Evolutionary conservation across 2,329 filamentous ascomycete species (phyloP).

Genomic region (Pseudocercospora crystallina): DNA sequence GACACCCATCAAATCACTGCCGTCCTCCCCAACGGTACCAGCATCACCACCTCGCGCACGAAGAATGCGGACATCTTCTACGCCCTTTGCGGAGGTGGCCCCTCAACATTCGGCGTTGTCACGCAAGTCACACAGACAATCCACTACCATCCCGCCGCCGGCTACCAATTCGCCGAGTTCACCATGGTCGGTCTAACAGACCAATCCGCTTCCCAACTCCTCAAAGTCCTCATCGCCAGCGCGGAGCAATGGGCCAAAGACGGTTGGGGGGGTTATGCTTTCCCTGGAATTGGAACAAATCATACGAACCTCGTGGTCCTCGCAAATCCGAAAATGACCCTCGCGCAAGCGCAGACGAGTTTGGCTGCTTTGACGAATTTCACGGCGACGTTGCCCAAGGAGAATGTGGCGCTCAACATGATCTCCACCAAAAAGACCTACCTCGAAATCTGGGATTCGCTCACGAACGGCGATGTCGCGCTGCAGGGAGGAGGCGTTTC

Average conservation of each 20-base stretch:
- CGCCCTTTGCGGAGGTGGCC: conserved; percentile 55
- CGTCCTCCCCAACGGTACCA: conserved; percentile 22
- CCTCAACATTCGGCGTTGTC: conserved; percentile 27
- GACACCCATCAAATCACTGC: conserved; percentile 22
- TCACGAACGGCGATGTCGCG: conserved; percentile 1
- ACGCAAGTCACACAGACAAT: conserved; percentile 1
- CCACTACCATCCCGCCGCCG: neutral
- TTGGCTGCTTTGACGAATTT: conserved; percentile 7
- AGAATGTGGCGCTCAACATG: conserved; percentile 1
- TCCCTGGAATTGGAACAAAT: conserved; percentile 1
- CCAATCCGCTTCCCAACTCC: conserved; percentile 1
- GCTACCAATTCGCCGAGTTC: conserved; percentile 6
- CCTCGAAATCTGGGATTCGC: conserved; percentile 2
- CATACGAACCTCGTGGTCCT: conserved; percentile 6
- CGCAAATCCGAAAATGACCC: conserved; percentile 10
- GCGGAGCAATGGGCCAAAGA: conserved; percentile 12
- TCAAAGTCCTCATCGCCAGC: conserved; percentile 9
- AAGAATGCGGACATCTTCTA: conserved; percentile 52
- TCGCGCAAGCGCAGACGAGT: conserved; percentile 6
- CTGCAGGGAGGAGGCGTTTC: conserved; percentile 17
- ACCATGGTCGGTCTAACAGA: neutral
- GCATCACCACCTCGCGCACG: conserved; percentile 25
- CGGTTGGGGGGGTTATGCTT: conserved; percentile 15
- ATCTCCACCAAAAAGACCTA: conserved; percentile 1
- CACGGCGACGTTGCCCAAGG: conserved; percentile 1